Percentiles rank a stretch among this genome's conserved stretches.
Evolutionary conservation across 2,329 filamentous ascomycete species (phyloP).

Genomic region (Colletotrichum phormii): DNA sequence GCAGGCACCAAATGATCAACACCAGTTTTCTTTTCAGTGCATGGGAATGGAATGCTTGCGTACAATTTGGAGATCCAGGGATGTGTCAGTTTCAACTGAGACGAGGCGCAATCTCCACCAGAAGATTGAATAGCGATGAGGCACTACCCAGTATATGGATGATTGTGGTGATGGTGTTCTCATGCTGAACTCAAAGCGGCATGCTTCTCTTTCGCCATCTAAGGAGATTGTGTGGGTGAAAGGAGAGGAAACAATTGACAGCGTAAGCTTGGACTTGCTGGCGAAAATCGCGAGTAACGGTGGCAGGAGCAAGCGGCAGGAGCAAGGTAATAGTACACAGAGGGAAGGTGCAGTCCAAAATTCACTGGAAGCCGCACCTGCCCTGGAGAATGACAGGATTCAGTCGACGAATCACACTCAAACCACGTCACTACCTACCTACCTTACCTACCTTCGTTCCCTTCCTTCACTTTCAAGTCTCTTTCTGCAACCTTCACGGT

Average conservation of each 20-base stretch:
- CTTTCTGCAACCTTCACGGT: neutral
- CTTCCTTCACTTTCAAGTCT: neutral
- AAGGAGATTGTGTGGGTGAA: neutral
- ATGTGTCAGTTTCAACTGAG: neutral
- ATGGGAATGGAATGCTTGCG: neutral
- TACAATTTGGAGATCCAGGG: neutral
- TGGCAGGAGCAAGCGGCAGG: neutral
- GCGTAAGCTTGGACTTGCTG: neutral
- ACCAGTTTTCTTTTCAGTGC: constrained; percentile 18
- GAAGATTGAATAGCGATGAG: too few species aligned
- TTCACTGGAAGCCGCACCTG: neutral
- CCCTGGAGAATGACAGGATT: neutral
- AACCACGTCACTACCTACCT: neutral
- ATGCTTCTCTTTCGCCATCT: neutral
- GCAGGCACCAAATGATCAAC: constrained; percentile 29
- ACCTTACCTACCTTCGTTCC: neutral
- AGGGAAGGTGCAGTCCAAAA: neutral
- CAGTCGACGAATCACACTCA: neutral
- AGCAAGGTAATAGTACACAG: neutral
- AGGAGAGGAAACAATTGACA: neutral
- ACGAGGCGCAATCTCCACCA: neutral
- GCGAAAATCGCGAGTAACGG: neutral
- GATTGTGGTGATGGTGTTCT: neutral
- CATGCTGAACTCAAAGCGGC: neutral
- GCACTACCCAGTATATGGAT: neutral